Percentiles rank a stretch among this genome's conserved stretches.
Evolutionary conservation across 176 grass and related monocot species (phyloP).

Genomic region (Dendrocalamus sinicus): DNA sequence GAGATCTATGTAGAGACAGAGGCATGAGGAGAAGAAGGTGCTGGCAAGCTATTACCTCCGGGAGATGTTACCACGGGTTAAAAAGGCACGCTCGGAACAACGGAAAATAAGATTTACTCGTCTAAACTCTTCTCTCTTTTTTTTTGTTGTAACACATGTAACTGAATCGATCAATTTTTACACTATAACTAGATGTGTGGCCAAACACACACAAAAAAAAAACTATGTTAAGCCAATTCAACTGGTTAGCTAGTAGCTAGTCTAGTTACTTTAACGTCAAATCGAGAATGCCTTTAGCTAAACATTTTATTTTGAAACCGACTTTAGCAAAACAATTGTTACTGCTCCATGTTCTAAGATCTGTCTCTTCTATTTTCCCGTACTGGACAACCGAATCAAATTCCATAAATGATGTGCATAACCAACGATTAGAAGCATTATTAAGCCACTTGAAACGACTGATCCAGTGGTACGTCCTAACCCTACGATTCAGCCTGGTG

Average conservation of each 20-base stretch:
- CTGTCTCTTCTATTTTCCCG: background rate
- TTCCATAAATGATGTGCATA: background rate
- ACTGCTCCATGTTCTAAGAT: background rate
- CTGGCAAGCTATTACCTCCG: too few relatives aligned
- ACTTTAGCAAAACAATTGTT: too few relatives aligned
- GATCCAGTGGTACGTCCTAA: too few relatives aligned
- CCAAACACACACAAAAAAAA: background rate
- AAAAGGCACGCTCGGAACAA: too few relatives aligned
- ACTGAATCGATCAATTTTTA: background rate
- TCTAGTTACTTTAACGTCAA: background rate
- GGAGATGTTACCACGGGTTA: background rate
- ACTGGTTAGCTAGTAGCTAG: background rate
- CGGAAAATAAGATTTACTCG: background rate
- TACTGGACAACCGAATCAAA: background rate
- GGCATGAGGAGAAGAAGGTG: too few relatives aligned
- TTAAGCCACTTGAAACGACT: too few relatives aligned
- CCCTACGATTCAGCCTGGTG: too few relatives aligned
- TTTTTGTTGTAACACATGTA: background rate
- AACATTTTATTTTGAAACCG: background rate
- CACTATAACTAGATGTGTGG: too few relatives aligned
- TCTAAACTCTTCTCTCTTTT: background rate
- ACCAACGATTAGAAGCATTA: background rate
- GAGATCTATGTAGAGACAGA: too few relatives aligned
- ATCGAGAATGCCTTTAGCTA: background rate
- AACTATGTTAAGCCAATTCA: background rate